Evolutionary conservation across 1,139 yeast genomes (phyloP).

Genomic region (Yamadazyma blattariae): DNA sequence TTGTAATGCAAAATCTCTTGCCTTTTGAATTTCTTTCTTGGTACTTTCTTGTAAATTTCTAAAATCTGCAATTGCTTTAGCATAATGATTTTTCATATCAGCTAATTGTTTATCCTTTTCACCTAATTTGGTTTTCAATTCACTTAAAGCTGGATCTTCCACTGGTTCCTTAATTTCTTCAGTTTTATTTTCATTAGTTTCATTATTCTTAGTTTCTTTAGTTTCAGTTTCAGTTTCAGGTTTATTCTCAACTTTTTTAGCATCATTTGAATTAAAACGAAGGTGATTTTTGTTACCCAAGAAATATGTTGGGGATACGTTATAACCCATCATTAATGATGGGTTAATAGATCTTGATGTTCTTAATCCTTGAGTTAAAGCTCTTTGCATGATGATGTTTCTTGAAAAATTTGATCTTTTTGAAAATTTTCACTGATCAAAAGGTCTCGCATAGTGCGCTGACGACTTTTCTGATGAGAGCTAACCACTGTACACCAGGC

Average conservation of each 20-base stretch:
- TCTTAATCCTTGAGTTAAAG: neutral
- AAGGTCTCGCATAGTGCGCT: no score
- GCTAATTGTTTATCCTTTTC: conserved; percentile 79
- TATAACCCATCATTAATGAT: no score
- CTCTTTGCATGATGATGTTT: neutral
- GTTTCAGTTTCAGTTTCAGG: neutral
- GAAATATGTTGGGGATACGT: neutral
- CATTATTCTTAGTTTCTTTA: neutral
- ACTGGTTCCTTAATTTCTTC: conserved; percentile 2
- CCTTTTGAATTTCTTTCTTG: conserved; percentile 80
- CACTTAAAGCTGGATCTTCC: conserved; percentile 27
- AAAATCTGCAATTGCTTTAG: conserved; percentile 89
- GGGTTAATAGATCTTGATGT: neutral
- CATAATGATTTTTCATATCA: conserved; percentile 76
- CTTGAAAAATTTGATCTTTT: neutral
- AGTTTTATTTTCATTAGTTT: neutral
- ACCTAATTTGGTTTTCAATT: conserved; percentile 53
- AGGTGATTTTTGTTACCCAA: neutral
- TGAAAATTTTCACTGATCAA: neutral
- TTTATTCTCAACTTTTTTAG: neutral
- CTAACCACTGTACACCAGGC: neutral
- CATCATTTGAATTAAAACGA: conserved; percentile 11
- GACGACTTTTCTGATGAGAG: neutral
- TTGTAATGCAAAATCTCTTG: conserved; percentile 88
- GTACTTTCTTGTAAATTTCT: conserved; percentile 91